A percentile compares a stretch with the other conserved stretches of the same genome.
phyloP scores from a whole-genome alignment of 2,329 filamentous ascomycete species.

The Lasiodiplodia theobromae region DNA sequence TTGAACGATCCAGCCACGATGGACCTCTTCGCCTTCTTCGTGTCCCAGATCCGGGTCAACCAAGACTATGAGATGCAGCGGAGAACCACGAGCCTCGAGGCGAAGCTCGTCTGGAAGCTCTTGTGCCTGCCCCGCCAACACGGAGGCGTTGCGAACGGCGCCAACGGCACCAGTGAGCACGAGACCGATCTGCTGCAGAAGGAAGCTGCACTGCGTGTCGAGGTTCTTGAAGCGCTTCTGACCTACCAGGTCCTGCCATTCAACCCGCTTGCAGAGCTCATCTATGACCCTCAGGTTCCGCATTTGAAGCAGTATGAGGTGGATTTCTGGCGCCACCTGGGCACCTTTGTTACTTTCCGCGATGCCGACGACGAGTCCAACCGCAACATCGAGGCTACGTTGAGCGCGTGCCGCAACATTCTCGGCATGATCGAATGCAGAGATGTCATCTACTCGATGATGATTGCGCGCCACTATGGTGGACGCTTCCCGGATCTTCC shows the following conservation, averaged over 20 bases:
- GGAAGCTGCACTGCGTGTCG: slow-evolving; percentile 70
- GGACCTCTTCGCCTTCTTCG: slow-evolving; percentile 71
- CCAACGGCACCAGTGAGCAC: slow-evolving; percentile 50
- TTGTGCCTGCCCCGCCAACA: slow-evolving; percentile 60
- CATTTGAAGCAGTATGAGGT: slow-evolving; percentile 59
- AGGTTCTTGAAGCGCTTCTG: slow-evolving; percentile 77
- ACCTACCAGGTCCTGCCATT: slow-evolving; percentile 70
- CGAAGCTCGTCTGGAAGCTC: slow-evolving; percentile 66
- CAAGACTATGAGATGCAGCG: slow-evolving; percentile 27
- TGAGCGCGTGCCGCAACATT: slow-evolving; percentile 71
- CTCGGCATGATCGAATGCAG: slow-evolving; percentile 85
- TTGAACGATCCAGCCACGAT: slow-evolving; percentile 65
- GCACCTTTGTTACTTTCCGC: slow-evolving; percentile 71
- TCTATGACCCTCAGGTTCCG: slow-evolving; percentile 53
- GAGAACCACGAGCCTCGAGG: slow-evolving; percentile 59
- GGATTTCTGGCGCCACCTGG: slow-evolving; percentile 84
- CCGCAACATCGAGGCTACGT: slow-evolving; percentile 69
- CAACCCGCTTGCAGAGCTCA: slow-evolving; percentile 64
- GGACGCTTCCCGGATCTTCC: slow-evolving; percentile 61
- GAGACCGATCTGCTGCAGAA: slow-evolving; percentile 67
- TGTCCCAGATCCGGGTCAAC: slow-evolving; percentile 48
- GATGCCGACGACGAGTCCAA: slow-evolving; percentile 65
- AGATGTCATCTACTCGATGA: slow-evolving; percentile 89
- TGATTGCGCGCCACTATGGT: slow-evolving; percentile 77
- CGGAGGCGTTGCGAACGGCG: slow-evolving; percentile 46